Conservation (phyloP, 2,329 filamentous ascomycete genomes). For the Teratosphaeria epicoccoides region DNA sequence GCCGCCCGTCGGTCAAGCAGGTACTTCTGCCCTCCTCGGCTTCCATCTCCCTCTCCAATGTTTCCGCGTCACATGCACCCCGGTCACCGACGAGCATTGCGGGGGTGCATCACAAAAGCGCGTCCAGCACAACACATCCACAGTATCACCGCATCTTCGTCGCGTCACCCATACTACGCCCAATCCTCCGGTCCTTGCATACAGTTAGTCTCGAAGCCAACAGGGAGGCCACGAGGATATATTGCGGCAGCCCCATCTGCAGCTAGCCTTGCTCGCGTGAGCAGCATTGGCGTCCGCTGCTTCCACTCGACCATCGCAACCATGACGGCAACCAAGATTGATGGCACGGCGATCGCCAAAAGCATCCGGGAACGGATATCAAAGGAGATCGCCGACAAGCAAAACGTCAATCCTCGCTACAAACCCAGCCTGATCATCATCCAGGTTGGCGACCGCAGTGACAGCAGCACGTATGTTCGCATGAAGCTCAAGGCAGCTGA, state of each 20-base stretch:
- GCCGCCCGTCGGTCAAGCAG: neutral
- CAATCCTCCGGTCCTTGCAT: neutral
- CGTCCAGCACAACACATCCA: neutral
- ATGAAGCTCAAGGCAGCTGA: constrained; percentile 98
- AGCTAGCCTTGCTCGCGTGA: neutral
- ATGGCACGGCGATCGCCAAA: constrained; percentile 92
- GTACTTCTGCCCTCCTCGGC: neutral
- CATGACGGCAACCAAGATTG: constrained; percentile 86
- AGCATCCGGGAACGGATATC: constrained; percentile 74
- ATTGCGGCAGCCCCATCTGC: neutral
- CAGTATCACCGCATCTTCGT: neutral
- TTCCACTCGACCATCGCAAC: constrained; percentile 46
- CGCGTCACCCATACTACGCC: neutral
- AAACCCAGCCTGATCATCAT: constrained; percentile 87
- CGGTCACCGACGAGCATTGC: neutral
- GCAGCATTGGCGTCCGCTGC: constrained; percentile 3
- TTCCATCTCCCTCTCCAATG: neutral
- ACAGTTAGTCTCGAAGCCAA: neutral
- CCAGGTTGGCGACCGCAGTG: constrained; percentile 88
- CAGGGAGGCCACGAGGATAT: neutral
- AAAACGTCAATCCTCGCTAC: constrained; percentile 75
- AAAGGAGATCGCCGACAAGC: constrained; percentile 68
- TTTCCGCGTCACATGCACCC: neutral
- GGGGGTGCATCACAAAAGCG: neutral
- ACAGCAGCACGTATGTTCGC: constrained; percentile 91